These are phyloP conservation scores for Uronychia binucleata DNA, from an alignment of 73 alveolate species.

Conservation along the genomic window DNA sequence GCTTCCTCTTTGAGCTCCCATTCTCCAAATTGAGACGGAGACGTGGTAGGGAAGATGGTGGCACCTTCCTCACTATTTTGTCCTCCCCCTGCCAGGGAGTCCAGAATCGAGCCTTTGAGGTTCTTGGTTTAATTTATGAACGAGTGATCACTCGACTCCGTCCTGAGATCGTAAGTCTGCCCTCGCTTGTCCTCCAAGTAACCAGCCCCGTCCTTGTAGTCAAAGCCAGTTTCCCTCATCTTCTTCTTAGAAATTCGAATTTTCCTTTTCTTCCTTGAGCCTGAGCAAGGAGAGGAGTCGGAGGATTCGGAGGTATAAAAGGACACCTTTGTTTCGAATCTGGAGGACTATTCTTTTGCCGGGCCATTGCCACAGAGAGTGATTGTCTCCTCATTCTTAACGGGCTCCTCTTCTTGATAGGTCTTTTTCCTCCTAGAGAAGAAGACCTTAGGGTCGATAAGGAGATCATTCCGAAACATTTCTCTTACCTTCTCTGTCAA, in stretches of 20 bases:
- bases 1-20: not conserved
- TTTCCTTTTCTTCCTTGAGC: not conserved
- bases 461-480: too few species aligned
- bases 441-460: not conserved
- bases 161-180: not conserved
- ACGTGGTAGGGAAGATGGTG: too few species aligned
- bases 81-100: not conserved
- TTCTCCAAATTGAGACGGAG: too few species aligned
- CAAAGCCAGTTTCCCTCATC: not conserved
- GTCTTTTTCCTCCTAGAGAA: too few species aligned
- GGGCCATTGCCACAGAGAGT: not conserved
- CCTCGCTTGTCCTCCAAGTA: not conserved
- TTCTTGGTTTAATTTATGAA: not conserved
- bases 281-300: not conserved
- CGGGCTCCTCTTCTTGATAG: not conserved
- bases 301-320: not conserved
- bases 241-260: not conserved
- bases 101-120: not conserved
- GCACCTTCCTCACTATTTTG: not conserved
- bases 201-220: not conserved
- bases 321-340: not conserved
- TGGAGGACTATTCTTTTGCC: not conserved
- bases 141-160: not conserved
- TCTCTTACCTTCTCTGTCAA: too few species aligned
- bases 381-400: not conserved